Evolutionary conservation across 306 rosid genomes (phyloP).

Genomic region (Cicer pinnatifidum): DNA sequence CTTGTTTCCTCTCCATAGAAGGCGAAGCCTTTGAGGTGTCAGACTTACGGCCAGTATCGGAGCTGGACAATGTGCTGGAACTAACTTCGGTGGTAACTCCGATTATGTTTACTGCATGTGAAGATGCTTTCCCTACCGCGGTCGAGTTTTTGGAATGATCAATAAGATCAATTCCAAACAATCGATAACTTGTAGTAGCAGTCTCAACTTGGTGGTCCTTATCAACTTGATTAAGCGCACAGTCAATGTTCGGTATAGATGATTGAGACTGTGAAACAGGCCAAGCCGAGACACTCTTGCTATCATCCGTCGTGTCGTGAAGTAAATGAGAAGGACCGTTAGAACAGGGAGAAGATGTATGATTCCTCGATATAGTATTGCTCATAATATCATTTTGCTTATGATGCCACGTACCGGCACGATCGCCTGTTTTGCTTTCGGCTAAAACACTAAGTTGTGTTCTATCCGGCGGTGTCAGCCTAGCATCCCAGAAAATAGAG

Average conservation of each 20-base stretch:
- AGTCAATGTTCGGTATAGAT: conserved; percentile 53
- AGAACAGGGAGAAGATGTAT: conserved; percentile 56
- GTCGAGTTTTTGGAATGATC: conserved; percentile 51
- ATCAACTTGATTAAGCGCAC: conserved; percentile 53
- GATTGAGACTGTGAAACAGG: conserved; percentile 53
- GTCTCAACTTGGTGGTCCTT: conserved; percentile 68
- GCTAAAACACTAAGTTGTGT: conserved; percentile 52
- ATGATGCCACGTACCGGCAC: conserved; percentile 55
- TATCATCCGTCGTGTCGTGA: conserved; percentile 68
- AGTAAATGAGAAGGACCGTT: conserved; percentile 55
- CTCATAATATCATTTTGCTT: conserved; percentile 55
- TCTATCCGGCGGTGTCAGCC: conserved; percentile 52
- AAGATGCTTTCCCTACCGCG: conserved; percentile 48
- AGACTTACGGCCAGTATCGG: conserved; percentile 60
- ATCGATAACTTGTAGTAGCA: conserved; percentile 59
- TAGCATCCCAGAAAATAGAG: conserved; percentile 66
- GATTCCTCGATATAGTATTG: conserved; percentile 57
- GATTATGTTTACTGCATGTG: conserved; percentile 40
- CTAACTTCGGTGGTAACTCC: conserved; percentile 51
- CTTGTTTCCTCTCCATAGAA: conserved; percentile 57
- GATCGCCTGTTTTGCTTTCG: conserved; percentile 64
- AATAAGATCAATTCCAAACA: conserved; percentile 78
- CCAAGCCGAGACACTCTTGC: conserved; percentile 60
- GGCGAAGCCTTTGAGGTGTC: conserved; percentile 58
- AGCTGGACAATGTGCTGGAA: conserved; percentile 50